Evolutionary conservation across 768 basidiomycete species (phyloP).

Genomic region (Gautieria morchelliformis): DNA sequence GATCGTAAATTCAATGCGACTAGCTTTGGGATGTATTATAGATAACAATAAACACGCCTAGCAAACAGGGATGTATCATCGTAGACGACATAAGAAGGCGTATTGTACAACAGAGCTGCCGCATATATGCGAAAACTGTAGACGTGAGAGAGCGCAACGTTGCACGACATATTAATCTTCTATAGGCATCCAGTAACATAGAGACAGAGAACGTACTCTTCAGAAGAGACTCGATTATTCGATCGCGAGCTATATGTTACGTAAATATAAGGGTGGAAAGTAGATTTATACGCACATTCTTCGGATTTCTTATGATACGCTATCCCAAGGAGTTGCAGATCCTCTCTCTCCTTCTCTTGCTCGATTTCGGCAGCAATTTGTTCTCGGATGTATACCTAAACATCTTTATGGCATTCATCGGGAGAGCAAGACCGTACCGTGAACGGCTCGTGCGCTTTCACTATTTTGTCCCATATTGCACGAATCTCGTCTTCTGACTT

Average conservation of each 20-base stretch:
- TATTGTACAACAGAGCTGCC: no score
- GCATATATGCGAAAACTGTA: no score
- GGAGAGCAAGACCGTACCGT: not conserved
- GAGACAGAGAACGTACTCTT: not conserved
- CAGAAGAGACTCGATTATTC: not conserved
- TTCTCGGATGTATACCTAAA: not conserved
- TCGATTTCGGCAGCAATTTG: not conserved
- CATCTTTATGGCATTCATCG: not conserved
- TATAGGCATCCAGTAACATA: not conserved
- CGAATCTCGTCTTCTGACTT: slow-evolving; percentile 5
- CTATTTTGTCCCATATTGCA: not conserved
- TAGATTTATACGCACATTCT: not conserved
- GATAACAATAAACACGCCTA: no score
- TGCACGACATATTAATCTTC: no score
- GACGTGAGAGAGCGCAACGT: no score
- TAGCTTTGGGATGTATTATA: not conserved
- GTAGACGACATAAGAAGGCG: not conserved
- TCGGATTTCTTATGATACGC: slow-evolving; percentile 7
- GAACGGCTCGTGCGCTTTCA: not conserved
- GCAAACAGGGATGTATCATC: not conserved
- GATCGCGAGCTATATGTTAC: not conserved
- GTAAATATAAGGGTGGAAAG: not conserved
- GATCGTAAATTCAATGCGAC: not conserved
- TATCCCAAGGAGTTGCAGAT: not conserved
- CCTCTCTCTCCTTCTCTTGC: not conserved